phyloP scores from a whole-genome alignment of 2,329 filamentous ascomycete genomes.

The Alternaria panax region DNA sequence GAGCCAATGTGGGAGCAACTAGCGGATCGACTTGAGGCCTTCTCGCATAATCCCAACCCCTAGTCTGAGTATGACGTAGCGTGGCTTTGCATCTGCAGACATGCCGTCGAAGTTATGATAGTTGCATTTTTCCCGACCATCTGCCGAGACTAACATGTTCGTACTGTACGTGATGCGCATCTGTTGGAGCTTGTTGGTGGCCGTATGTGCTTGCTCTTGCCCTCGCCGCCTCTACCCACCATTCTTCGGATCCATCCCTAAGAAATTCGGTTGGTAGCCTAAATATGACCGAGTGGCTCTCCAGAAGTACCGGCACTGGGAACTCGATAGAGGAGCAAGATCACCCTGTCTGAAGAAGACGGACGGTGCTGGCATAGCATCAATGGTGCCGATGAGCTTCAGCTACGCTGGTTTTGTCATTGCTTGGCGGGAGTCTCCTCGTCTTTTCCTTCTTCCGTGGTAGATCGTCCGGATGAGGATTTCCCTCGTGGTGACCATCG shows the following conservation, averaged over 20 bases:
- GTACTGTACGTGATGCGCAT: background rate
- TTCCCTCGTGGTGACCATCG: conserved; percentile 48
- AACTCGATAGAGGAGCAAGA: background rate
- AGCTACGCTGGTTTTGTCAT: background rate
- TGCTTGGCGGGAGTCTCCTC: background rate
- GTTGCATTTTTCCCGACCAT: background rate
- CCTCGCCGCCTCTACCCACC: background rate
- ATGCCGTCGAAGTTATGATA: background rate
- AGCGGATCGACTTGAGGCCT: conserved; percentile 75
- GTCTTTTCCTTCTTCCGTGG: conserved; percentile 29
- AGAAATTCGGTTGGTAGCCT: background rate
- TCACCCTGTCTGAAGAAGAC: no score
- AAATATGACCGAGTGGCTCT: background rate
- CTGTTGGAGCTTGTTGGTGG: background rate
- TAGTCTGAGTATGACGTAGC: background rate
- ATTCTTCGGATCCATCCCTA: background rate
- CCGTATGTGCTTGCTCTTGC: background rate
- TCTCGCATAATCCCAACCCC: background rate
- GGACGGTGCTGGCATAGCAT: background rate
- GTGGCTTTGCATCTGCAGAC: background rate
- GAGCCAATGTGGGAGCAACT: conserved; percentile 80
- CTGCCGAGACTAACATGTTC: no score
- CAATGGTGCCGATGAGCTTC: background rate
- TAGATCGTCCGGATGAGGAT: conserved; percentile 44
- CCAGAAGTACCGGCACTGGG: background rate